phyloP scores from a whole-genome alignment of 441 rosid species.

The Raphanus hybrid region DNA sequence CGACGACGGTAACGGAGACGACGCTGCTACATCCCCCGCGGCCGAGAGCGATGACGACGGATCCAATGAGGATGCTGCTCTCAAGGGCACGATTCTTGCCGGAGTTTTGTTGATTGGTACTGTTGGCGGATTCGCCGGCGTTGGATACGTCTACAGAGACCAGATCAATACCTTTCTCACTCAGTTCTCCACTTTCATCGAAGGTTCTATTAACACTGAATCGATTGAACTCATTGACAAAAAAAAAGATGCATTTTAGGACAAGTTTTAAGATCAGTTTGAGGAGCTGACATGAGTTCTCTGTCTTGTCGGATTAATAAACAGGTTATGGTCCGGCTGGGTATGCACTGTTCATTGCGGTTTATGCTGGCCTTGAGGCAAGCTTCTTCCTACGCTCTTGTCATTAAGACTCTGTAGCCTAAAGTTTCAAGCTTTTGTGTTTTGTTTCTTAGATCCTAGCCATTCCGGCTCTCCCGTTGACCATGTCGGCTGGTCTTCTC shows the following conservation, averaged over 20 bases:
- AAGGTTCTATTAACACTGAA: not conserved
- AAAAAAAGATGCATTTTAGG: no score
- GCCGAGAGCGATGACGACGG: not conserved
- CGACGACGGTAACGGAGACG: slow-evolving; percentile 10
- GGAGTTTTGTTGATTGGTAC: slow-evolving; percentile 82
- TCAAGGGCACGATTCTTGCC: slow-evolving; percentile 85
- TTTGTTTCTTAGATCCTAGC: slow-evolving; percentile 71
- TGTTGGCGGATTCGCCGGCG: slow-evolving; percentile 39
- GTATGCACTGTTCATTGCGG: slow-evolving; percentile 89
- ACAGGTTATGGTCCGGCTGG: slow-evolving; percentile 95
- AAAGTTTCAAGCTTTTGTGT: not conserved
- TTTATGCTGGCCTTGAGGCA: slow-evolving; percentile 94
- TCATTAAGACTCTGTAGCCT: not conserved
- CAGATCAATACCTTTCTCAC: not conserved
- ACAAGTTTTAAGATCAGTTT: not conserved
- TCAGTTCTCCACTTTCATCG: not conserved
- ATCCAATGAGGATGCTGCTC: slow-evolving; percentile 60
- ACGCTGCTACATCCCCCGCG: slow-evolving; percentile 7
- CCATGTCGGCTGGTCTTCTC: slow-evolving; percentile 99
- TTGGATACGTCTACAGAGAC: not conserved
- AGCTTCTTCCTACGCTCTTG: slow-evolving; percentile 34
- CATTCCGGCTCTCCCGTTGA: slow-evolving; percentile 95
- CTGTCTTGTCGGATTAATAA: slow-evolving; percentile 27
- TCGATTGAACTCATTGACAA: no score
- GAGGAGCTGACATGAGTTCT: slow-evolving; percentile 1